Evolutionary conservation across 495 filamentous ascomycete genomes (phyloP), one percentile per base, ranked within the genome.

Genomic region (Hypoxylon fragiforme): DNA sequence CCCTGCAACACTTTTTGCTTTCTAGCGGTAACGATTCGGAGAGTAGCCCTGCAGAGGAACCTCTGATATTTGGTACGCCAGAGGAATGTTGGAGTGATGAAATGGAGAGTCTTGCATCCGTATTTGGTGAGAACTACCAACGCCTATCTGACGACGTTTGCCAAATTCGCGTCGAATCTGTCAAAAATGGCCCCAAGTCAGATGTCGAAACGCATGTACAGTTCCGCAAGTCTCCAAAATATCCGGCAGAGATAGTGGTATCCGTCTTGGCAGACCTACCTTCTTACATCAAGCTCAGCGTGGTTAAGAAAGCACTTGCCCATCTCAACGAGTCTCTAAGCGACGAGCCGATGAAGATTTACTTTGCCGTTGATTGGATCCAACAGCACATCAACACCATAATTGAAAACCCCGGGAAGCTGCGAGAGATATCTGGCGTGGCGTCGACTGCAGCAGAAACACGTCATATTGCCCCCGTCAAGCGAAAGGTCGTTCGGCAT

Each of bases 201-300:
- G 61, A 77, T 12, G 65, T 80, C 13, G 68, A 78, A 36, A 70
- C 78, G 3, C 56, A 68, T 24, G 41, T 77, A n/a, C 80, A 81
- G 58, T 73, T 83, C 52, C 73, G 77, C 37, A 77, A 67, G 52
- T 70, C 77, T 3, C 70, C 71, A 1, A 73, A 82, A 48, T 98
- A 97, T 71, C 94, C 94, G 7, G 70, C 77, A 2, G 78, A 89
- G 56, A 87, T 94, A n/a, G 74, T 92, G 8, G 75, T 97, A 28
- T 81, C 84, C 0, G 72, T 96, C 21, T 70, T 79, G 19, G 73
- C 85, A 26, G 71, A 70, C 3, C 77, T 98, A n/a, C 94, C 94
- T 4, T 87, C 92, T 6, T 95, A 97, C 60, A 95, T 97, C 55
- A 87, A 90, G 36, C 77, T 98, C 3, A 96, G 91, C 62, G 84